These are phyloP conservation scores for Tuber melanosporum DNA, from an alignment of 495 filamentous ascomycete species.

Conservation along the genomic window DNA sequence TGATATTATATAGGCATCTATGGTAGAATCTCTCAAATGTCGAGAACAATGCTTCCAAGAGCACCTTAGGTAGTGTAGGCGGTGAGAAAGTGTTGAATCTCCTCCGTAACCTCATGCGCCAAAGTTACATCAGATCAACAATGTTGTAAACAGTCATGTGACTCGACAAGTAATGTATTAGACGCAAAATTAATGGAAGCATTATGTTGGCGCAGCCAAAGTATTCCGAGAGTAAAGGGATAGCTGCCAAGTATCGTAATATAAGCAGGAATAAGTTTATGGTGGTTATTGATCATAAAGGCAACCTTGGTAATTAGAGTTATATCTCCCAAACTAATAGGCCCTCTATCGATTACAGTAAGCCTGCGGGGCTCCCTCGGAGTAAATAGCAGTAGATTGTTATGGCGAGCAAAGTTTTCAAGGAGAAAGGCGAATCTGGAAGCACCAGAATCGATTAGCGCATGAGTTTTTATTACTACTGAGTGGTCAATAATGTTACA, in stretches of 20 bases:
- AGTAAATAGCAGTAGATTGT: background rate
- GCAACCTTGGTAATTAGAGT: background rate
- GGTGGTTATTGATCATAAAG: background rate
- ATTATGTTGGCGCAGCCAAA: background rate
- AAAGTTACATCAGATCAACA: no score
- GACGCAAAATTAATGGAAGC: background rate
- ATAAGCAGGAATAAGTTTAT: no score
- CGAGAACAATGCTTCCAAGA: no score
- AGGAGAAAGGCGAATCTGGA: conserved; percentile 6
- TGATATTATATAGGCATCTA: no score
- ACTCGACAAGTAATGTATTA: no score
- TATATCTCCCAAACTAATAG: conserved; percentile 2
- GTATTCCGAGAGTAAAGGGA: background rate
- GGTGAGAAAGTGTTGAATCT: no score
- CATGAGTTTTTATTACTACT: background rate
- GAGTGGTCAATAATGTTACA: no score
- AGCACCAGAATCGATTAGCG: conserved; percentile 6
- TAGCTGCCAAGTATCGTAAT: background rate
- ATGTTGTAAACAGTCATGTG: no score
- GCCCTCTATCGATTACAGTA: conserved; percentile 10
- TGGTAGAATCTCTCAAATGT: no score
- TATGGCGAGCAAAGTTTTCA: background rate
- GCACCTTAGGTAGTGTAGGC: no score
- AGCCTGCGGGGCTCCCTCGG: conserved; percentile 36
- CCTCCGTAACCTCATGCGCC: no score